phyloP scores from a whole-genome alignment of 1,284 basidiomycete species.

The Puccinia coronata region DNA sequence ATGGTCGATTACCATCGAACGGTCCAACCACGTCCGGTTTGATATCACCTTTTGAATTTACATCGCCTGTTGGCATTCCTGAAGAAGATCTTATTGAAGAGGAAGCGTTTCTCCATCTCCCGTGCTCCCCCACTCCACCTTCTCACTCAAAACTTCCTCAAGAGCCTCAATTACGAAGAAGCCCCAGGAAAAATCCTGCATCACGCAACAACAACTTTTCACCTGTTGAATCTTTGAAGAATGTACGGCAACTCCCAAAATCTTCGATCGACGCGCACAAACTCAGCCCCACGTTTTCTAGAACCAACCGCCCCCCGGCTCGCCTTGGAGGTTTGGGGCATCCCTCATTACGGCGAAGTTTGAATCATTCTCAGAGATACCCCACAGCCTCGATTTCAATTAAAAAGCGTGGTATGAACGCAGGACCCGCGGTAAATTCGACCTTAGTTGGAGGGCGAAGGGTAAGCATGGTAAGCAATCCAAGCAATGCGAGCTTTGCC shows the following conservation, averaged over 20 bases:
- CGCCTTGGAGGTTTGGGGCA: conserved; percentile 40
- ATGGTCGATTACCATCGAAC: conserved; percentile 36
- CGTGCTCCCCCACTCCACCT: conserved; percentile 33
- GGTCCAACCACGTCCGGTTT: neutral
- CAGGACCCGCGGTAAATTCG: conserved; percentile 2
- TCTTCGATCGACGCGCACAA: conserved; percentile 16
- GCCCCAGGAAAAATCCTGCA: conserved; percentile 37
- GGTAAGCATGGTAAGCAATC: conserved; percentile 38
- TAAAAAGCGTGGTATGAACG: conserved; percentile 27
- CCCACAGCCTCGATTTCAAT: conserved; percentile 17
- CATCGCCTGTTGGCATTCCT: conserved; percentile 15
- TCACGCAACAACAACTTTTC: conserved; percentile 12
- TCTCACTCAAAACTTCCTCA: conserved; percentile 13
- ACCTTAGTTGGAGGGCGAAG: conserved; percentile 20
- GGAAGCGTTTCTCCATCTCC: conserved; percentile 10
- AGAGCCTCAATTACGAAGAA: conserved; percentile 36
- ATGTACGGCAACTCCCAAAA: neutral
- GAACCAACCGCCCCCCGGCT: conserved; percentile 9
- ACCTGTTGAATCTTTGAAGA: conserved; percentile 14
- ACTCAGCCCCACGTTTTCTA: conserved; percentile 9
- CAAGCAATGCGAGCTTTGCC: conserved; percentile 44
- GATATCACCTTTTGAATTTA: conserved; percentile 19
- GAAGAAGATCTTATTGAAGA: neutral
- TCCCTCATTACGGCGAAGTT: conserved; percentile 36
- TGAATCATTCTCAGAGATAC: conserved; percentile 49